A percentile compares a stretch with the other conserved stretches of the same genome.
Conservation (phyloP, 768 basidiomycete species). For the Termitomyces bulborhizus region DNA sequence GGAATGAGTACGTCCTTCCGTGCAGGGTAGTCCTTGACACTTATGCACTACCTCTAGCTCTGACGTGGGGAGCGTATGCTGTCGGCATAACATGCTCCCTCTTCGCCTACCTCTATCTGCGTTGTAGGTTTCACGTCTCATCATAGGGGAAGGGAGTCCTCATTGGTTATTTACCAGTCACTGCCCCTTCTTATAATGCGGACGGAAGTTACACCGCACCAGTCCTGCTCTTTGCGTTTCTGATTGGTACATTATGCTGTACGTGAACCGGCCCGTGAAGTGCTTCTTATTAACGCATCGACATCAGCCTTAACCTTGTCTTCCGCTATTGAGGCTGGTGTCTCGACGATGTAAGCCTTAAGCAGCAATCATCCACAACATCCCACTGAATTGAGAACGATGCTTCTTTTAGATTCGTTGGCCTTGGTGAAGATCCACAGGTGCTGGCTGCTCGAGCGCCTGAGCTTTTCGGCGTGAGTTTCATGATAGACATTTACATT, state of each 20-base stretch:
- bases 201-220: constrained; percentile 75
- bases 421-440: constrained; percentile 79
- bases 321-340: constrained; percentile 77
- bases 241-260: constrained; percentile 75
- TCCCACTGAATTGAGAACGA: background rate
- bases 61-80: constrained; percentile 77
- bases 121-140: constrained; percentile 35
- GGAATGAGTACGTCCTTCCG: constrained; percentile 52
- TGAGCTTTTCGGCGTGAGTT: constrained; percentile 54
- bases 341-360: constrained; percentile 69
- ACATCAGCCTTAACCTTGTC: constrained; percentile 56
- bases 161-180: constrained; percentile 36
- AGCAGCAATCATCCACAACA: background rate
- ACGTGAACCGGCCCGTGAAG: constrained; percentile 19
- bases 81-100: constrained; percentile 69
- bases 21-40: background rate
- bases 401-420: constrained; percentile 55
- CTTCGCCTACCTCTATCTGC: constrained; percentile 73
- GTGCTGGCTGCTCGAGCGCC: constrained; percentile 70
- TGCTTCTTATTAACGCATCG: background rate
- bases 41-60: constrained; percentile 28
- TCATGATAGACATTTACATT: background rate
- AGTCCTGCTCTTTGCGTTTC: constrained; percentile 71
- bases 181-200: constrained; percentile 67
- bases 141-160: no score